Evolutionary conservation across 2,329 filamentous ascomycete species (phyloP), one percentile per base, ranked within the genome.

Genomic region (Cladosporium cucumerinum): DNA sequence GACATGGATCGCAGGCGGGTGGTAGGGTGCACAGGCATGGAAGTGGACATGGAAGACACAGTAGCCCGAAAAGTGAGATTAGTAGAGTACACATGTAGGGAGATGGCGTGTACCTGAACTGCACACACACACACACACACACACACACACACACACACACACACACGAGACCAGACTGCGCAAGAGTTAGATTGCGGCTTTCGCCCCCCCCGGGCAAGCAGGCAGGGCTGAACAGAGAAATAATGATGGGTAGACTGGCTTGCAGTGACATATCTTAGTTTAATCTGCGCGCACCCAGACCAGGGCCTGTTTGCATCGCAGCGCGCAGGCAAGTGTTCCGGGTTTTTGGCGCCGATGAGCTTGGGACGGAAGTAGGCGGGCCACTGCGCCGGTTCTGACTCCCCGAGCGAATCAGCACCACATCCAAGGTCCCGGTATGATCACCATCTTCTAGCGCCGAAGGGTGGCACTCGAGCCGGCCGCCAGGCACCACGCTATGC

Each of bases 211-310:
- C n/a, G n/a, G 28, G 57, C 14, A n/a, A n/a, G 39, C 36, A 23
- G 54, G 59, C 59, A 61, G 48, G 59, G 59, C 59, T 61, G 59
- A 61, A 26, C 23, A 34, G 36, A 26, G 26, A 30, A 46, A 28
- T 21, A 21, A 46, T 21, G 51, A 54, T 21, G 51, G 51, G 25
- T 46, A 23, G 18, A 14, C 32, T 12, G 32, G 32, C 32, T 12
- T 10, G 32, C 8, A 12, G 32, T 34, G 39, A 23, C n/a, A n/a
- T 46, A 46, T 46, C n/a, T 21, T 30, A 48, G n/a, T 30, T 60
- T 60, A 60, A 60, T 60, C 36, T 60, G 57, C 39, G n/a, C 21
- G 58, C 23, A 26, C 55, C 55, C 43, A 46, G 43, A 23, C 26
- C 32, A 43, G 46, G 58, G 43, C 10, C 43, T n/a, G 58, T 34